Percentiles rank a stretch among this genome's conserved stretches.
These are phyloP conservation scores for Epichloe baconii DNA, from an alignment of 2,329 filamentous ascomycete species.

Conservation along the genomic window DNA sequence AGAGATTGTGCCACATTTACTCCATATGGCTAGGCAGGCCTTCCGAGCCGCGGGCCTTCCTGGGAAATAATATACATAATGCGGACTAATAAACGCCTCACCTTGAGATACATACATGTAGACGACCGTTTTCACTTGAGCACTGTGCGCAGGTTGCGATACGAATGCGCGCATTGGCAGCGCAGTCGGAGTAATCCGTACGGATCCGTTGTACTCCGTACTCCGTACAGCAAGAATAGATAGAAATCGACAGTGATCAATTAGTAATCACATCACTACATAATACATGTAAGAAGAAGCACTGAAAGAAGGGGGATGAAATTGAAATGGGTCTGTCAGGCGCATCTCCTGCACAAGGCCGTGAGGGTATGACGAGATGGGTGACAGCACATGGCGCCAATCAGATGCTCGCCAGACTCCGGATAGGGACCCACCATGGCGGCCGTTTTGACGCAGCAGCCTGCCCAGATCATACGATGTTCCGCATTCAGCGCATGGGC, in stretches of 20 bases:
- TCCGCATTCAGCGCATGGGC: constrained; percentile 8
- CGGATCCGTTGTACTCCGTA: no score
- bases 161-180: not conserved
- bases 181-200: not conserved
- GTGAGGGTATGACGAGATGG: not conserved
- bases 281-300: no score
- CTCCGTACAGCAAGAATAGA: no score
- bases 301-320: no score
- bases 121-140: not conserved
- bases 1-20: no score
- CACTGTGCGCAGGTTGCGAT: not conserved
- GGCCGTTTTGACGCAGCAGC: constrained; percentile 1
- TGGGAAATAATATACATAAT: no score
- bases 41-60: no score
- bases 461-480: constrained; percentile 7
- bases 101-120: not conserved
- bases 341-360: no score
- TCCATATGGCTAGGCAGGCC: no score
- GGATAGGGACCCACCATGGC: constrained; percentile 1
- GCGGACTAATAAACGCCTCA: not conserved
- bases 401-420: not conserved
- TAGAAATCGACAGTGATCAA: no score
- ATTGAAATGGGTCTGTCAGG: not conserved
- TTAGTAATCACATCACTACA: no score
- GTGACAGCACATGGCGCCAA: not conserved